phyloP scores from a whole-genome alignment of 305 asterid species.

The Fraxinus floribunda region DNA sequence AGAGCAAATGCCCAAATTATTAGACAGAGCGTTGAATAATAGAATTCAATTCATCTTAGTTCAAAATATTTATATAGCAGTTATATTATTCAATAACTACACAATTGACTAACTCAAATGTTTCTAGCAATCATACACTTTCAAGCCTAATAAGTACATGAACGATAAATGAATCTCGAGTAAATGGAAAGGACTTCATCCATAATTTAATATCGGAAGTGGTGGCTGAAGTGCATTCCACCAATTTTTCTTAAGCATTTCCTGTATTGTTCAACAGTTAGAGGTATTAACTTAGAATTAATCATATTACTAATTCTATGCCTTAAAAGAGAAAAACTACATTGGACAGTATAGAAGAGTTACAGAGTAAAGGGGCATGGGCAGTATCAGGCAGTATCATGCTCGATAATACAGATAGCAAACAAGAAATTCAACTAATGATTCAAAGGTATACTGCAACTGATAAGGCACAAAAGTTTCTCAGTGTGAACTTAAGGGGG shows the following conservation, averaged over 20 bases:
- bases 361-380: not conserved
- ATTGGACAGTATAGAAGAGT: not conserved
- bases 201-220: slow-evolving; percentile 8
- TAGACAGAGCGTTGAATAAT: not conserved
- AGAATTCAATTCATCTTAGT: not conserved
- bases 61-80: not conserved
- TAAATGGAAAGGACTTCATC: slow-evolving; percentile 11
- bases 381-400: not conserved
- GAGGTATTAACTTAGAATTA: not conserved
- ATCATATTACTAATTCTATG: not conserved
- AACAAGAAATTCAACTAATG: not conserved
- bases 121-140: not conserved
- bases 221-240: slow-evolving; percentile 3
- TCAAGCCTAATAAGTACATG: not conserved
- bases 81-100: slow-evolving; percentile 6
- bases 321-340: not conserved
- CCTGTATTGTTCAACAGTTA: not conserved
- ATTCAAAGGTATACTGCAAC: not conserved
- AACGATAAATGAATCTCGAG: not conserved
- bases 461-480: not conserved
- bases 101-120: not conserved
- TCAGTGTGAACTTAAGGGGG: not conserved
- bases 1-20: slow-evolving; percentile 9
- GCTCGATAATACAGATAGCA: not conserved
- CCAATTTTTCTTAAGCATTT: not conserved